Percentiles rank a stretch among this genome's conserved stretches.
These are phyloP conservation scores for Pichia nanzhaoensis DNA, from an alignment of 805 yeast species.

Conservation along the genomic window DNA sequence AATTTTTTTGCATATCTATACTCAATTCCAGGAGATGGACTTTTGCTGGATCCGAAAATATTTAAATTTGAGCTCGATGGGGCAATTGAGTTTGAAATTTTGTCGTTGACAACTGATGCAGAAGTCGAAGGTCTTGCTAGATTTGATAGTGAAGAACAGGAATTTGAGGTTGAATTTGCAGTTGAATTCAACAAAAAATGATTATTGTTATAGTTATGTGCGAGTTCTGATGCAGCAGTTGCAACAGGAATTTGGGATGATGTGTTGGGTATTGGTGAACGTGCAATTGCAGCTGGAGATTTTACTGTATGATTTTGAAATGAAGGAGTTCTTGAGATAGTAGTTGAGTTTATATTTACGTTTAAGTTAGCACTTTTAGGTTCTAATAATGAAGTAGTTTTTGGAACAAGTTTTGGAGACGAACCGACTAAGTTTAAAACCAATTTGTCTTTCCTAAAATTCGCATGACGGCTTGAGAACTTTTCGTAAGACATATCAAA, in stretches of 20 bases:
- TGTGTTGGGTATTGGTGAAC: constrained; percentile 1
- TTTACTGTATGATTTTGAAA: constrained; percentile 2
- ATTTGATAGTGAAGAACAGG: constrained; percentile 8
- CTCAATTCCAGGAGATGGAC: constrained; percentile 53
- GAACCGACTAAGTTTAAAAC: constrained; percentile 7
- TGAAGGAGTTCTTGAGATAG: constrained; percentile 10
- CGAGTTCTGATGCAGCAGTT: constrained; percentile 1
- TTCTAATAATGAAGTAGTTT: constrained; percentile 2
- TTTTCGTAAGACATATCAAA: constrained; percentile 36
- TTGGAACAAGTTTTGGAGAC: constrained; percentile 1
- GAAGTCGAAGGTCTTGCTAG: constrained; percentile 2
- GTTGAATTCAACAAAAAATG: background rate
- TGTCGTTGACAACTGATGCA: background rate
- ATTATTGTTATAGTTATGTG: background rate
- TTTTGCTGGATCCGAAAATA: constrained; percentile 3
- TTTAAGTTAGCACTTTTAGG: background rate
- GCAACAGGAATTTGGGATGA: constrained; percentile 1
- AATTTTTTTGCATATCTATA: constrained; percentile 64
- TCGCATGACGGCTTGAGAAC: constrained; percentile 26
- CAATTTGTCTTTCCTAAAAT: constrained; percentile 43
- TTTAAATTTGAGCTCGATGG: constrained; percentile 3
- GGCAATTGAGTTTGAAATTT: background rate
- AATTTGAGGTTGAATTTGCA: constrained; percentile 1
- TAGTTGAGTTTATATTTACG: background rate
- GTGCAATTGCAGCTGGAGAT: constrained; percentile 12